phyloP scores from a whole-genome alignment of 768 basidiomycete genomes.

The Lactifluus rugatus region DNA sequence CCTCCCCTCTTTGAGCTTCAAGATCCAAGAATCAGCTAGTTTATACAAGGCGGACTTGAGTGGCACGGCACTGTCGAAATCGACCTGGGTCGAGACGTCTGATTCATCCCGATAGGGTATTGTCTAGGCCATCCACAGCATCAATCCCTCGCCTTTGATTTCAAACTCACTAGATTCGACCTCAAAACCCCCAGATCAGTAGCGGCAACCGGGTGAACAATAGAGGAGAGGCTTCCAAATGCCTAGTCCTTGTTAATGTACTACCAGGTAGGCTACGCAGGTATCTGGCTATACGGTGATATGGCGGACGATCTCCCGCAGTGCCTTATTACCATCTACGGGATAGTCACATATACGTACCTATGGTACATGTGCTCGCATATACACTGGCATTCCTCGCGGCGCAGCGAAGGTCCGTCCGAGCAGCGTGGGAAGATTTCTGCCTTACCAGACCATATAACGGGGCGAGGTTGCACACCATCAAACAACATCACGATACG shows the following conservation, averaged over 20 bases:
- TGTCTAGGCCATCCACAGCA: slow-evolving; percentile 9
- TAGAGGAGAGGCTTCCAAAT: neutral
- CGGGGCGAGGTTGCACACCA: neutral
- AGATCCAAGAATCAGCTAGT: neutral
- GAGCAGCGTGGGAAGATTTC: slow-evolving; percentile 3
- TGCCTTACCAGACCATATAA: neutral
- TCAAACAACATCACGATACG: neutral
- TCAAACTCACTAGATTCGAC: neutral
- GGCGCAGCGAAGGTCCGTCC: slow-evolving; percentile 6
- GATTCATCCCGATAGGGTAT: slow-evolving; percentile 7
- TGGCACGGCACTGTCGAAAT: neutral
- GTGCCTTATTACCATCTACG: neutral
- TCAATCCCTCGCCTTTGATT: slow-evolving; percentile 1
- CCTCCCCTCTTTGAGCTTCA: neutral
- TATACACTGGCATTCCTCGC: neutral
- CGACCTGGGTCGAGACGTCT: slow-evolving; percentile 6
- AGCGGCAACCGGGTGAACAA: slow-evolving; percentile 1
- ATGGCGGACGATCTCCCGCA: neutral
- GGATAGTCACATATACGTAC: neutral
- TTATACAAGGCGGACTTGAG: neutral
- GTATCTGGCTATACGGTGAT: neutral
- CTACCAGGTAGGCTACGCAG: neutral
- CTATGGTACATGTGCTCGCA: neutral
- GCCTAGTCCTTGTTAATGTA: neutral
- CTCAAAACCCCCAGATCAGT: slow-evolving; percentile 3